Evolutionary conservation across 2,329 filamentous ascomycete genomes (phyloP), one percentile per base, ranked within the genome.

Genomic region (Venturia asperata): DNA sequence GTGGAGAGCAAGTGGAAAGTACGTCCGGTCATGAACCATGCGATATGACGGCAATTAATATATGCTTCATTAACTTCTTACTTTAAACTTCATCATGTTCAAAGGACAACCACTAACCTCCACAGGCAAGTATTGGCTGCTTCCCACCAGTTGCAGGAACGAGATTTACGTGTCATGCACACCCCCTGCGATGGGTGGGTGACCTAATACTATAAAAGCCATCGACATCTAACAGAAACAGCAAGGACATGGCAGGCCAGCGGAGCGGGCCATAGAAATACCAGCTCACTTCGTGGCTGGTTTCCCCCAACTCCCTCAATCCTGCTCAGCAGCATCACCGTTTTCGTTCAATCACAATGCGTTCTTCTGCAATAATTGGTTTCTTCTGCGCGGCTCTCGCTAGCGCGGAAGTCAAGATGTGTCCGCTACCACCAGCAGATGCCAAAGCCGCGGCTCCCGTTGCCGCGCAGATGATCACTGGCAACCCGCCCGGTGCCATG

Each of bases 401-500:
- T 27, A 61, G 39, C 60, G 60, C 60, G n/a, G 15, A 61, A 13
- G 56, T 52, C 13, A 58, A 58, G 30, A 58, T 58, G 52, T 58
- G 52, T 13, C 52, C 52, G 6, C 17, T 58, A 10, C 45, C 45
- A 47, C 45, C 55, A 19, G 17, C 19, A n/a, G 24, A 30, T 9
- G 34, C 39, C 39, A 11, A 6, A n/a, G n/a, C 3, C 2, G 10
- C 39, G 9, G 30, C 60, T 34, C 19, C 30, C 24, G 24, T 5
- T n/a, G 10, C 62, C 41, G 78, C 78, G 65, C 74, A 75, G 13
- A 68, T 71, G 30, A 70, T 76, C 37, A 70, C 67, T 52, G 69
- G 68, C 70, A 79, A 78, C 68, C 77, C 77, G 7, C 62, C 67
- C 9, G 76, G 77, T 55, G 75, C 73, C 19, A 69, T 68, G 62